Percentiles rank a stretch among this genome's conserved stretches.
Evolutionary conservation across 106 monocot genomes (phyloP).

Genomic region (Platanthera zijinensis): DNA sequence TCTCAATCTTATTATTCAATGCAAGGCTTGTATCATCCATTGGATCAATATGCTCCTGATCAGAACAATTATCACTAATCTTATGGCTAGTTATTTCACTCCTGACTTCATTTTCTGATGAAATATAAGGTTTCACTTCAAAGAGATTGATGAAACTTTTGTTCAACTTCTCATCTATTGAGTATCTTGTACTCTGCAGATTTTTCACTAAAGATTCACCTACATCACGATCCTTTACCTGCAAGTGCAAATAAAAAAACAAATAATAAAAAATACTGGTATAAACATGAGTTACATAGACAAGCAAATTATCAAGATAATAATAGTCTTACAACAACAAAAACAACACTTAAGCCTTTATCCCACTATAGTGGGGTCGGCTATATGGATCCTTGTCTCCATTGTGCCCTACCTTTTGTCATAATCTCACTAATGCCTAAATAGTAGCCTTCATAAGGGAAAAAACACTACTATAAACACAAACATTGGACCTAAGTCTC

Average conservation of each 20-base stretch:
- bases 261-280: not conserved
- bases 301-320: not conserved
- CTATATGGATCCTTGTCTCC: too few relatives aligned
- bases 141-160: constrained; percentile 76
- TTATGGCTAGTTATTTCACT: not conserved
- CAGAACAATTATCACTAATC: not conserved
- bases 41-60: constrained; percentile 10
- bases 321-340: not conserved
- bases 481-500: too few relatives aligned
- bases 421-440: too few relatives aligned
- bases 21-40: not conserved
- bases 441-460: not conserved
- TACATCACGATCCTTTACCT: constrained; percentile 63
- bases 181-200: constrained; percentile 78
- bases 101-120: constrained; percentile 6
- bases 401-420: too few relatives aligned
- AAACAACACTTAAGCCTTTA: too few relatives aligned
- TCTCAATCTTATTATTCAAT: constrained; percentile 13
- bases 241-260: not conserved
- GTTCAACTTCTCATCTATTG: constrained; percentile 85
- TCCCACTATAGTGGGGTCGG: too few relatives aligned
- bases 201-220: constrained; percentile 66
- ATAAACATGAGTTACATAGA: not conserved
- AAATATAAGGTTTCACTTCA: constrained; percentile 29
- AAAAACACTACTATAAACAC: not conserved